Base-by-base conservation (phyloP, 1,284 basidiomycete species). In the Heterobasidion parviporum region DNA sequence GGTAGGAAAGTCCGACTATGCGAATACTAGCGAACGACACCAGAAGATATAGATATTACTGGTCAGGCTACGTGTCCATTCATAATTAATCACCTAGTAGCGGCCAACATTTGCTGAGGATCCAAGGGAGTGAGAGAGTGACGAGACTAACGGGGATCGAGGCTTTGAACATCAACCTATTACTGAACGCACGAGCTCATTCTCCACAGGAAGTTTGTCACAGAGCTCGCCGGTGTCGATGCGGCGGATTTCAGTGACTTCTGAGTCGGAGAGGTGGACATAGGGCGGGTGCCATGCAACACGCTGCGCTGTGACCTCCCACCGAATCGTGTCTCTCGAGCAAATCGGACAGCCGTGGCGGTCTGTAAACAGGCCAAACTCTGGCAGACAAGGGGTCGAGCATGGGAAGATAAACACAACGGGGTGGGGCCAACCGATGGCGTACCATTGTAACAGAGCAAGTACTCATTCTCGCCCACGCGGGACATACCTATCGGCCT, bases 401-500 rank as follows among this genome's bases (percentile, higher is more conserved):
- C 26, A n/a, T 35, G 54, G 36, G 57, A 20, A 55, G 50, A 63
- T 26, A 66, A 46, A 20, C 46, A 6, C 6, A 41, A 4, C 43
- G 41, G 18, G 12, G n/a, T n/a, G 50, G 26, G 26, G 3, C 26
- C 26, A 26, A 26, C 26, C 26, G 53, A 33, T 36, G 8, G 67
- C 79, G 61, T 65, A 92, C 92, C 89, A 67, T 94, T 87, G 67
- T 96, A 98, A 69, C 92, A 95, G 34, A 98, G 79, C 53, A 99
- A 69, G 72, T 97, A 98, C 68, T 95, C 93, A 59, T 89, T 87
- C 57, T 93, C 90, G 46, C 81, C 86, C 2, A 85, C 85, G 49
- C 93, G 81, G 81, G 94, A 97, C 85, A 98, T 95, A 12, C 93
- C 94, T 65, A 98, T 78, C 0, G 95, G 92, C 57, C 85, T 82